A percentile compares a stretch with the other conserved stretches of the same genome.
Evolutionary conservation across 2,329 filamentous ascomycete species (phyloP).

Genomic region (Penicillium sclerotiorum): DNA sequence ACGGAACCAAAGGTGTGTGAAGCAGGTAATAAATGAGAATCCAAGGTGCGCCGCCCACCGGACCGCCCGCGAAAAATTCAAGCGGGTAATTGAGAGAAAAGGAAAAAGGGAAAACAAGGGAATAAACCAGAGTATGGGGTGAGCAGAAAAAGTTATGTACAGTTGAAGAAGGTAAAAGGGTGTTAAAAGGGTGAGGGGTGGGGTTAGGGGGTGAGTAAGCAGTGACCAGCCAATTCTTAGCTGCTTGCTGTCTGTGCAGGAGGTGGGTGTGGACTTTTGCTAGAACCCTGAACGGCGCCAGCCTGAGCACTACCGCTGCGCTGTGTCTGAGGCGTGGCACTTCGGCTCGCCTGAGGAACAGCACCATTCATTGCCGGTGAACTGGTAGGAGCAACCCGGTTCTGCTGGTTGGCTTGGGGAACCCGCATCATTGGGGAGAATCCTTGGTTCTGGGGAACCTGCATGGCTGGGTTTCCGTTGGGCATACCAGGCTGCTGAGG

Average conservation of each 20-base stretch:
- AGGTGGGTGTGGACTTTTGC: constrained; percentile 46
- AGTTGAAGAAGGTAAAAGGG: constrained; percentile 26
- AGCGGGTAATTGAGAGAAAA: constrained; percentile 1
- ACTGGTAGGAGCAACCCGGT: constrained; percentile 40
- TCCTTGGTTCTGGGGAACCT: constrained; percentile 51
- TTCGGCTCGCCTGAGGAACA: constrained; percentile 46
- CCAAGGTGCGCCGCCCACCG: constrained; percentile 17
- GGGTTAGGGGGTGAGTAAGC: neutral
- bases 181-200: constrained; percentile 4
- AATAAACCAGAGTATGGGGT: constrained; percentile 24
- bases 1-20: constrained; percentile 5
- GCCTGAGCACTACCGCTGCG: constrained; percentile 48
- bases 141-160: constrained; percentile 34
- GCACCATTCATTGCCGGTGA: constrained; percentile 51
- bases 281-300: constrained; percentile 39
- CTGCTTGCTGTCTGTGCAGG: constrained; percentile 45
- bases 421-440: constrained; percentile 58
- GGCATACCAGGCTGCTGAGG: constrained; percentile 35
- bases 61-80: constrained; percentile 15
- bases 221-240: constrained; percentile 16
- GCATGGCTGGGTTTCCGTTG: constrained; percentile 42
- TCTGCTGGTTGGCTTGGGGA: constrained; percentile 50
- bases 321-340: constrained; percentile 50
- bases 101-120: constrained; percentile 6
- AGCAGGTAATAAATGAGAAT: constrained; percentile 8